These are phyloP conservation scores for Przewalskia tangutica DNA, from an alignment of 257 asterid genomes.

Conservation along the genomic window DNA sequence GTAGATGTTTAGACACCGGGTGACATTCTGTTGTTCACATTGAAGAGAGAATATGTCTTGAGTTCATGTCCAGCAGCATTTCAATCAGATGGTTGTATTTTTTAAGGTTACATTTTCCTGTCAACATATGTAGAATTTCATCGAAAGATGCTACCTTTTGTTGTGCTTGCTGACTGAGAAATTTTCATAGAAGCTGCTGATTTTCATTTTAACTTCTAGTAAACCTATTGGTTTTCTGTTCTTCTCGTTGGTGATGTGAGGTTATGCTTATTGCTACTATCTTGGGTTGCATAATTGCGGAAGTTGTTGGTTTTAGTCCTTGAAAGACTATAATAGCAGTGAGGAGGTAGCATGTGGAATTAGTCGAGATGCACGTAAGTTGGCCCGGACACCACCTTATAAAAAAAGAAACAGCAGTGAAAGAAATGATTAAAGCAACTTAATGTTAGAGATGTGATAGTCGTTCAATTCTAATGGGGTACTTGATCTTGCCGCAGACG, in stretches of 20 bases:
- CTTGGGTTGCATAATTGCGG: neutral
- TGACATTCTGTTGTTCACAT: neutral
- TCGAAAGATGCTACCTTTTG: neutral
- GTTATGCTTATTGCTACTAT: neutral
- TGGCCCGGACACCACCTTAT: no score
- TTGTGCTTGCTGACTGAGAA: neutral
- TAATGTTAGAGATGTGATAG: neutral
- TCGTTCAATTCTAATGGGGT: neutral
- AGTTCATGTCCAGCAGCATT: neutral
- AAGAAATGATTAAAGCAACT: neutral
- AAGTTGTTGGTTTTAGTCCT: neutral
- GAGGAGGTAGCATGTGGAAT: no score
- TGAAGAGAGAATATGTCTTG: neutral
- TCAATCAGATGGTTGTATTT: neutral
- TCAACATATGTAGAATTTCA: neutral
- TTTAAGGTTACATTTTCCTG: neutral
- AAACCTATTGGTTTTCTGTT: neutral
- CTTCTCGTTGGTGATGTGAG: neutral
- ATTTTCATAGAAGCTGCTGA: neutral
- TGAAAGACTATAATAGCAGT: neutral
- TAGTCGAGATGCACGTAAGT: no score
- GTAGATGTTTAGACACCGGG: slow-evolving; percentile 17
- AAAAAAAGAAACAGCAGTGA: neutral
- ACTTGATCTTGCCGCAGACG: no score
- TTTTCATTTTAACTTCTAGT: neutral